Base-by-base conservation (phyloP, 768 basidiomycete species). In the Russula emetica region DNA sequence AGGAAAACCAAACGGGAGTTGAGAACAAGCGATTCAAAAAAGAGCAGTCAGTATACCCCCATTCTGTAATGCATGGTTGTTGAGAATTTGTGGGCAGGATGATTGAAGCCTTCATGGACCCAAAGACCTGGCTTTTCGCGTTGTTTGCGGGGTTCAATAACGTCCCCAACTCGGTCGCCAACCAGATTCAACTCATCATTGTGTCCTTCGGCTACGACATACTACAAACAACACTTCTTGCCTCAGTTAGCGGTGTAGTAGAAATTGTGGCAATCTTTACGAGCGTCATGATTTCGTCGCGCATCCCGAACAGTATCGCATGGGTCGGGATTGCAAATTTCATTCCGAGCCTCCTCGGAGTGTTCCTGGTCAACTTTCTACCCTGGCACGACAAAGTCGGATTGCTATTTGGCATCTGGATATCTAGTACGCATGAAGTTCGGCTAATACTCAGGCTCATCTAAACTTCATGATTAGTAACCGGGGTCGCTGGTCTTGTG, bases 21-120 rank as follows among this genome's bases (percentile, higher is more conserved):
- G 90, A 91, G 74, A 91, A 89, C 71, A 92, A 92, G 69, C 80
- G 79, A 60, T 92, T 88, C 75, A 92, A 92, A 76, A 83, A 78
- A 58, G 86, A 89, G 42, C 90, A 92, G 88, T 89, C 60, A 67
- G 86, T 79, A 44, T 18, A 8, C 59, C 38, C 26, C 47, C 32
- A 14, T n/a, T 18, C 36, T 7, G 26, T n/a, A 30, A 24, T 34
- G 20, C 30, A 22, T 8, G 45, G 11, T 13, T 44, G 42, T 45
- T 56, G 22, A 67, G 24, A 47, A n/a, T 28, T 44, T 18, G 24
- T 42, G 28, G 16, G 24, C 38, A 88, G 87, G 72, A 80, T 90
- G 78, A 79, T 83, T 26, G 88, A 90, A 70, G 84, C 87, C 0
- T 74, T 90, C 7, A 64, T 71, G 0, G 88, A 90, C 68, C 82